Evolutionary conservation across 2,329 filamentous ascomycete genomes (phyloP).

Genomic region (Paradendryphiella salina): DNA sequence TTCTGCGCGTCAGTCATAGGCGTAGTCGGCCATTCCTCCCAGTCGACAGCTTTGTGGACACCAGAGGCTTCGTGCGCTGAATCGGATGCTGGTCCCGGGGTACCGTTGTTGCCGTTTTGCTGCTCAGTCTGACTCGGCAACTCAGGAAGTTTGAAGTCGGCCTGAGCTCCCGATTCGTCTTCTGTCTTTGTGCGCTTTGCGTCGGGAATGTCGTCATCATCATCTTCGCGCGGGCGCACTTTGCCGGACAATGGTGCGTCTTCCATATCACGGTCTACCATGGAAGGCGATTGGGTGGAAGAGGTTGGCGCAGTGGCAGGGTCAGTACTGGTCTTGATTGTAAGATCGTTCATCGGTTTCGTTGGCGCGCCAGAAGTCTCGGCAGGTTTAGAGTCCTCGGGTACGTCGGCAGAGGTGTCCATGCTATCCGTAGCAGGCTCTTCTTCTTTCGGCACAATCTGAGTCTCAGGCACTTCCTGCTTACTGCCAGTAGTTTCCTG

Average conservation of each 20-base stretch:
- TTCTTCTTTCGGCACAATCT: constrained; percentile 22
- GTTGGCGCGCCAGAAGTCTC: constrained; percentile 31
- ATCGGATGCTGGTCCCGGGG: constrained; percentile 25
- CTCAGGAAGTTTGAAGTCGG: constrained; percentile 52
- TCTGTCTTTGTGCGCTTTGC: constrained; percentile 83
- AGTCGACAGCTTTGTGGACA: constrained; percentile 40
- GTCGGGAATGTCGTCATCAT: constrained; percentile 61
- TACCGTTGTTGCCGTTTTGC: constrained; percentile 33
- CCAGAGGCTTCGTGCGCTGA: constrained; percentile 39
- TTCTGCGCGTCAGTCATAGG: constrained; percentile 59
- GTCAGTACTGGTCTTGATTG: constrained; percentile 31
- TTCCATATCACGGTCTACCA: constrained; percentile 43
- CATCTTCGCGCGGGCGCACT: constrained; percentile 66
- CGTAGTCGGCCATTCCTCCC: constrained; percentile 40
- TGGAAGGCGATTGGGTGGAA: constrained; percentile 30
- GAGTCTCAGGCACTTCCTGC: constrained; percentile 39
- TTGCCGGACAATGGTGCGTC: constrained; percentile 47
- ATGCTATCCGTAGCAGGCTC: constrained; percentile 29
- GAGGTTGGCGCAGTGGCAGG: constrained; percentile 16
- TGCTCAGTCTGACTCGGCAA: constrained; percentile 42
- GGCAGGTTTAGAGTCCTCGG: constrained; percentile 17
- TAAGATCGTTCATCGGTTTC: constrained; percentile 42
- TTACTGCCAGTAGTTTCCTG: constrained; percentile 32
- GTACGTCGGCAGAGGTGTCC: constrained; percentile 30
- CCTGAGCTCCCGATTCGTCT: constrained; percentile 34